These are phyloP conservation scores for Paraphoma sp. DNA, from an alignment of 2,329 filamentous ascomycete species.

Conservation along the genomic window DNA sequence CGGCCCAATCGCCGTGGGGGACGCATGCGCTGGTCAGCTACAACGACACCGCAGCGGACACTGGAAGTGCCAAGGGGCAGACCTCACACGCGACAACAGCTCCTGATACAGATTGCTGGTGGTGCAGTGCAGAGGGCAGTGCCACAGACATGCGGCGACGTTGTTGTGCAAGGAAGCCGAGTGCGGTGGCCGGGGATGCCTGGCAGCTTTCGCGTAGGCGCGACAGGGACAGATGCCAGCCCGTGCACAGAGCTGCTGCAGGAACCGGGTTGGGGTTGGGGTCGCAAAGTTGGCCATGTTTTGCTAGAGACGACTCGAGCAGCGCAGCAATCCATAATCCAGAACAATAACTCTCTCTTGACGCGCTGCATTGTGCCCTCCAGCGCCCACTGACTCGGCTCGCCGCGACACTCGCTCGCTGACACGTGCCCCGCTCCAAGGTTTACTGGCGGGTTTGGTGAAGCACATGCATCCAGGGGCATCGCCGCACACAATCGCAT, in stretches of 20 bases:
- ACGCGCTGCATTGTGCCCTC: slow-evolving; percentile 1
- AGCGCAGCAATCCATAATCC: not conserved
- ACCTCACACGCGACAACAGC: too few relatives aligned
- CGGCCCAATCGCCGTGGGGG: too few relatives aligned
- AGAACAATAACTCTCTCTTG: not conserved
- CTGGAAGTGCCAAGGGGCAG: too few relatives aligned
- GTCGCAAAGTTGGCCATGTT: not conserved
- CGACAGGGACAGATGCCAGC: too few relatives aligned
- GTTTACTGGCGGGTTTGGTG: not conserved
- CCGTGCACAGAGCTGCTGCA: not conserved
- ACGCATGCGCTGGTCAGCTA: too few relatives aligned
- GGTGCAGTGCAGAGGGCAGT: not conserved
- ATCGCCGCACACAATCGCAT: not conserved
- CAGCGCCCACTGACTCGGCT: not conserved
- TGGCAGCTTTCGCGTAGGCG: not conserved
- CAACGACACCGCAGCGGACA: too few relatives aligned
- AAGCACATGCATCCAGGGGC: not conserved
- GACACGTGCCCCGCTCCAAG: slow-evolving; percentile 2
- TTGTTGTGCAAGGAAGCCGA: not conserved
- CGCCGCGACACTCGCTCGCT: not conserved
- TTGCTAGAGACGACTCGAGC: not conserved
- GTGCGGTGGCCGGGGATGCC: not conserved
- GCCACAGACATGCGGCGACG: not conserved
- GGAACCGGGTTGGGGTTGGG: too few relatives aligned
- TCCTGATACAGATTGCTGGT: not conserved